phyloP scores from a whole-genome alignment of 257 asterid species.

The Solanum corneliomulleri region DNA sequence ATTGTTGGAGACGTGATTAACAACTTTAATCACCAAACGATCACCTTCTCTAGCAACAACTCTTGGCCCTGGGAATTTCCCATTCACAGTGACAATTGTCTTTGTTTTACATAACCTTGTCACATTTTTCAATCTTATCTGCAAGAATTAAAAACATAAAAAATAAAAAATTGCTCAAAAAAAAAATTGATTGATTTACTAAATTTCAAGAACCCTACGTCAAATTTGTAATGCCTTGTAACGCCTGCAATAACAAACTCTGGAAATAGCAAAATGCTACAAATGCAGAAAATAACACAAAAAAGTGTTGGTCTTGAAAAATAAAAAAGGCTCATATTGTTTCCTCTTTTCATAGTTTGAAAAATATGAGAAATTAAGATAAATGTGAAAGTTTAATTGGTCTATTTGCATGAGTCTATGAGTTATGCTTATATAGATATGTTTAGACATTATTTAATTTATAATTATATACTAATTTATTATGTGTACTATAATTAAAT shows the following conservation, averaged over 20 bases:
- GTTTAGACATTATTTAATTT: not conserved
- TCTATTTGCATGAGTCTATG: not conserved
- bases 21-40: constrained; percentile 37
- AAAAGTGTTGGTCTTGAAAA: not conserved
- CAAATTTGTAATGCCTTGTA: constrained; percentile 33
- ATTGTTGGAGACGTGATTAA: constrained; percentile 48
- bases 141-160: not conserved
- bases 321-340: constrained; percentile 1
- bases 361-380: not conserved
- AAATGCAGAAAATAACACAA: not conserved
- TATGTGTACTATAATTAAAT: not conserved
- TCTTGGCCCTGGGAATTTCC: constrained; percentile 57
- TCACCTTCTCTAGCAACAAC: constrained; percentile 61
- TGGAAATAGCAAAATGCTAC: not conserved
- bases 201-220: constrained; percentile 7
- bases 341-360: not conserved
- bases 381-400: not conserved
- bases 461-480: not conserved
- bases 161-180: not conserved
- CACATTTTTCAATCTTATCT: constrained; percentile 47
- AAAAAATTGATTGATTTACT: not conserved
- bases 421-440: not conserved
- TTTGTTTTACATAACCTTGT: constrained; percentile 51
- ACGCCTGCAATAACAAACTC: not conserved
- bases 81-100: constrained; percentile 48